These are phyloP conservation scores for Lipomyces starkeyi DNA, from an alignment of 805 yeast genomes.

Conservation along the genomic window DNA sequence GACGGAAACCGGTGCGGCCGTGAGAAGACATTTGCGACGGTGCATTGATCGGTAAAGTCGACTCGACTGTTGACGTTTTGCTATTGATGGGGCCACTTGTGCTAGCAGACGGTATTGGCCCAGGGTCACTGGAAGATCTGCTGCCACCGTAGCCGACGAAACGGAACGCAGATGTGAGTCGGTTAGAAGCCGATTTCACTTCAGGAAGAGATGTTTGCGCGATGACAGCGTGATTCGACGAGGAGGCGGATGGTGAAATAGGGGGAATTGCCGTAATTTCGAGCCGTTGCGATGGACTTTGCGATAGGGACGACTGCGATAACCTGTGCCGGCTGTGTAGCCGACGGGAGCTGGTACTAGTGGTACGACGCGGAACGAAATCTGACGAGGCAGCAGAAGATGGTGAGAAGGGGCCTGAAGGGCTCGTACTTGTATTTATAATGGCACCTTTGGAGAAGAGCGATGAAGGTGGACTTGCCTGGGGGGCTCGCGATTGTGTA, in stretches of 20 bases:
- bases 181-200: constrained; percentile 13
- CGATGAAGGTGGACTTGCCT: constrained; percentile 12
- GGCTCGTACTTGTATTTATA: constrained; percentile 33
- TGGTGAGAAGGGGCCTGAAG: constrained; percentile 36
- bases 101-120: not conserved
- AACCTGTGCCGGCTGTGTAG: constrained; percentile 4
- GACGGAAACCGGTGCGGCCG: constrained; percentile 26
- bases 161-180: constrained; percentile 23
- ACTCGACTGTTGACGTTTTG: constrained; percentile 17
- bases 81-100: not conserved
- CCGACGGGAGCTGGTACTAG: constrained; percentile 3
- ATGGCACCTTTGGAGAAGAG: constrained; percentile 32
- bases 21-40: not conserved
- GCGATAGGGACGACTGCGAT: constrained; percentile 14
- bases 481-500: constrained; percentile 15
- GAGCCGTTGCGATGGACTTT: constrained; percentile 12
- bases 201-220: constrained; percentile 10
- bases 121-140: constrained; percentile 8
- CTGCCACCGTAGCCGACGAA: constrained; percentile 19
- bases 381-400: constrained; percentile 14
- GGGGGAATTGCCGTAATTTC: not conserved
- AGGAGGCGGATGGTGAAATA: constrained; percentile 1
- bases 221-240: not conserved
- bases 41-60: constrained; percentile 17
- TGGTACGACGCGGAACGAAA: constrained; percentile 1